phyloP scores from a whole-genome alignment of 805 yeast species.

The Ogataea chonburiensis region DNA sequence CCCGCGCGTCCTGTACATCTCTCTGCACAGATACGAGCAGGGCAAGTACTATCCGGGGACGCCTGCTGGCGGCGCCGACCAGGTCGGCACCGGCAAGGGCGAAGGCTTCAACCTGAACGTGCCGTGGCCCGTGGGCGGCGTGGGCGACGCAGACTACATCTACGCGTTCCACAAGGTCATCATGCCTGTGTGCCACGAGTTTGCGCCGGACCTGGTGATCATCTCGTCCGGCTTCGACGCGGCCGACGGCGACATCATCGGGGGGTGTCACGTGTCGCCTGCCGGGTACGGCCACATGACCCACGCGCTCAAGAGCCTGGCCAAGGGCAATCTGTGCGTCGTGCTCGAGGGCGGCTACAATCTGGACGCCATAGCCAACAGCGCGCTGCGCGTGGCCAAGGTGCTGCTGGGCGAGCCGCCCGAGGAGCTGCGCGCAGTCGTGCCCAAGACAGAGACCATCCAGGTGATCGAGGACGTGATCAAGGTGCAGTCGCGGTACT shows the following conservation, averaged over 20 bases:
- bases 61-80: constrained; percentile 74
- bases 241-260: constrained; percentile 96
- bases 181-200: constrained; percentile 86
- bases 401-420: constrained; percentile 95
- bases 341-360: constrained; percentile 97
- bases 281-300: constrained; percentile 97
- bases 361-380: constrained; percentile 82
- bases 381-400: constrained; percentile 90
- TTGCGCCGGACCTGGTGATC: constrained; percentile 88
- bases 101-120: constrained; percentile 85
- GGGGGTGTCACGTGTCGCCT: constrained; percentile 94
- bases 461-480: constrained; percentile 80
- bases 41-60: constrained; percentile 96
- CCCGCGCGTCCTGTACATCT: constrained; percentile 86
- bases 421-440: constrained; percentile 59
- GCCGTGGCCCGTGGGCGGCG: constrained; percentile 91
- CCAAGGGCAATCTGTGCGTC: constrained; percentile 85
- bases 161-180: constrained; percentile 85
- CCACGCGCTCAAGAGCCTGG: constrained; percentile 81
- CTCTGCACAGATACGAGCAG: constrained; percentile 88
- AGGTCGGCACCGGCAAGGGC: constrained; percentile 83
- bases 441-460: constrained; percentile 75
- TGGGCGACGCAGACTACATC: constrained; percentile 93
- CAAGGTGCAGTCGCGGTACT: constrained; percentile 75
- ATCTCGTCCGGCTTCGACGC: constrained; percentile 98